Evolutionary conservation across 345 rosid genomes (phyloP), one percentile per base, ranked within the genome.

Genomic region (Nasturtium officinale): DNA sequence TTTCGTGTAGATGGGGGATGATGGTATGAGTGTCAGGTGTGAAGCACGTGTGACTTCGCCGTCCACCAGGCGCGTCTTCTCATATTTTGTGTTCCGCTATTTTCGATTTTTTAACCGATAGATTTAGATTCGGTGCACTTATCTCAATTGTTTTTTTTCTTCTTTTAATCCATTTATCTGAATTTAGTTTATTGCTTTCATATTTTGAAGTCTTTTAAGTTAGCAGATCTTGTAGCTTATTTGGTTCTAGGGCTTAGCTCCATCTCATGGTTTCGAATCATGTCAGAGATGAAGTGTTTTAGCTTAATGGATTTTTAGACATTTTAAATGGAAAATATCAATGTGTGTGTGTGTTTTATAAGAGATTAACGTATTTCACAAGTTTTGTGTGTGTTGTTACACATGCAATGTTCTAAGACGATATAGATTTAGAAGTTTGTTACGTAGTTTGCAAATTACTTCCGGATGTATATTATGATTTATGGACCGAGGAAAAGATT

Each of bases 11-110:
- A 82, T 72, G 53, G 79, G 77, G 29, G 79, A 76, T 69, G 79
- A 69, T 68, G 65, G 57, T 65, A 69, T 75, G 50, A 59, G 76
- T 30, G 62, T 57, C 66, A 61, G 69, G 74, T 77, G 74, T 77
- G 65, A 80, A 57, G 81, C 85, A 83, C 88, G 85, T 79, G 86
- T 82, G 71, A 42, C 35, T 81, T 17, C 63, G 78, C 81, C 83
- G 78, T 58, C 80, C 81, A 60, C 32, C 16, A 32, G 46, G 65
- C 71, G 61, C 67, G 46, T 67, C 67, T 35, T 33, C 65, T 40
- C 32, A 8, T 38, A 5, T 21, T 25, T 18, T 52, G 64, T 51
- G 18, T 65, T 55, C 17, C n/a, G 3, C 8, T 3, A 9, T 42
- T 56, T 54, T 43, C 6, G 10, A 55, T 29, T 20, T 9, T 67